Conservation (phyloP, 2,329 filamentous ascomycete genomes). For the Neoarthrinium moseri region DNA sequence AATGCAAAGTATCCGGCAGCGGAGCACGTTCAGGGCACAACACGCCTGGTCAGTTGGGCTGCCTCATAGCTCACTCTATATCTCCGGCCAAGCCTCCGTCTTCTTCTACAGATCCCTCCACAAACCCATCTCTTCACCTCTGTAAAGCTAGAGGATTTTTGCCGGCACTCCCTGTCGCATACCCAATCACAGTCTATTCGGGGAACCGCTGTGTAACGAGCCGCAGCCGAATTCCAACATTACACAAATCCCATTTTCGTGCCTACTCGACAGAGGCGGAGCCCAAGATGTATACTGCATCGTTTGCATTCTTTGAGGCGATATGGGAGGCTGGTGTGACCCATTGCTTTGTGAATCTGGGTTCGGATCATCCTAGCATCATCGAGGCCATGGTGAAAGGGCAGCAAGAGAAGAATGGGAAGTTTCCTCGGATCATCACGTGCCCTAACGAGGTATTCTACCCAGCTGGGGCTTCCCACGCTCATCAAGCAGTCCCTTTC, state of each 20-base stretch:
- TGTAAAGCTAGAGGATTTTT: too few species aligned
- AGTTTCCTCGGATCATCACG: conserved; percentile 73
- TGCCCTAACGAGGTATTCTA: conserved; percentile 71
- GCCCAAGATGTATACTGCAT: conserved; percentile 57
- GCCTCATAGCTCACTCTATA: too few species aligned
- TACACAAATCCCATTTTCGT: not conserved
- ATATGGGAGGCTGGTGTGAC: conserved; percentile 34
- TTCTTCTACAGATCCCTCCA: too few species aligned
- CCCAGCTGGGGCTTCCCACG: too few species aligned
- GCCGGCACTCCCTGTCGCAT: too few species aligned
- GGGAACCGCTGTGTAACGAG: not conserved
- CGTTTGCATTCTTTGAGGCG: conserved; percentile 65
- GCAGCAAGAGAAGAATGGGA: conserved; percentile 61
- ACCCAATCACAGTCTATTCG: too few species aligned
- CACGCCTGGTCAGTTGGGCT: too few species aligned
- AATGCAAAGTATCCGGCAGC: too few species aligned
- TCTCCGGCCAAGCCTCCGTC: too few species aligned
- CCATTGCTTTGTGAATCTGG: conserved; percentile 60
- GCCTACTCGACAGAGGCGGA: conserved; percentile 11
- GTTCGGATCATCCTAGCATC: conserved; percentile 73
- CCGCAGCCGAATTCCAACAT: not conserved
- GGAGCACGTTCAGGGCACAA: too few species aligned
- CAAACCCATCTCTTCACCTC: too few species aligned
- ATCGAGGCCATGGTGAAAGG: conserved; percentile 80
- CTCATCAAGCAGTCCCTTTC: not conserved